These are phyloP conservation scores for Exophiala viscosa DNA, from an alignment of 2,329 filamentous ascomycete species.

Conservation along the genomic window DNA sequence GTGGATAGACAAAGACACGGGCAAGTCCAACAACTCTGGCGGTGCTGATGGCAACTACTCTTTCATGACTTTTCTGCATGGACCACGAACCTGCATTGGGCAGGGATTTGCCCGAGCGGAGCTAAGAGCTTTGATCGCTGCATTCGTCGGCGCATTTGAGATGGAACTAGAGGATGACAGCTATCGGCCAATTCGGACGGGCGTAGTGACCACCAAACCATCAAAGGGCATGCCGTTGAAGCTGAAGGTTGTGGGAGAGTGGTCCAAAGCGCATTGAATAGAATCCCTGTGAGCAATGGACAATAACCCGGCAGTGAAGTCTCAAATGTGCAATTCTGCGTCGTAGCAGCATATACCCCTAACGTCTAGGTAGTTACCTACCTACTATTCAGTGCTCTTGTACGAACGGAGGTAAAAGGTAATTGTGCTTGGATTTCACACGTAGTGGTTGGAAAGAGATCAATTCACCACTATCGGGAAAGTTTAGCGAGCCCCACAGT, in stretches of 20 bases:
- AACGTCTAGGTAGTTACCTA: no score
- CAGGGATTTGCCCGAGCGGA: conserved; percentile 58
- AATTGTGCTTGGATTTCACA: no score
- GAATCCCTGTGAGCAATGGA: no score
- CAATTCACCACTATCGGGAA: not conserved
- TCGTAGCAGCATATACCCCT: no score
- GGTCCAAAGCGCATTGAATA: conserved; percentile 24
- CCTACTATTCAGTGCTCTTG: no score
- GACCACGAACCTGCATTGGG: conserved; percentile 41
- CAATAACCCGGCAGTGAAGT: no score
- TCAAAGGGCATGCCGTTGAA: conserved; percentile 38
- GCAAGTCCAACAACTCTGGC: conserved; percentile 33
- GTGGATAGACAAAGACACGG: conserved; percentile 59
- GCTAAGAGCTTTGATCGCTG: conserved; percentile 39
- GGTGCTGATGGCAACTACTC: conserved; percentile 68
- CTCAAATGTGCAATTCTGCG: no score
- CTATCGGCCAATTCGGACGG: conserved; percentile 35
- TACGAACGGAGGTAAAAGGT: no score
- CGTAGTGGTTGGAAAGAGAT: no score
- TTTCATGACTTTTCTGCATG: conserved; percentile 79
- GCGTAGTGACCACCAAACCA: conserved; percentile 39
- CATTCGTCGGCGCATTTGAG: conserved; percentile 35
- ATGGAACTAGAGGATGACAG: conserved; percentile 38
- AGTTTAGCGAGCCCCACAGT: not conserved
- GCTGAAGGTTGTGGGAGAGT: conserved; percentile 33